Conservation (phyloP, 139 green algal species). For the Trebouxia sp. region DNA sequence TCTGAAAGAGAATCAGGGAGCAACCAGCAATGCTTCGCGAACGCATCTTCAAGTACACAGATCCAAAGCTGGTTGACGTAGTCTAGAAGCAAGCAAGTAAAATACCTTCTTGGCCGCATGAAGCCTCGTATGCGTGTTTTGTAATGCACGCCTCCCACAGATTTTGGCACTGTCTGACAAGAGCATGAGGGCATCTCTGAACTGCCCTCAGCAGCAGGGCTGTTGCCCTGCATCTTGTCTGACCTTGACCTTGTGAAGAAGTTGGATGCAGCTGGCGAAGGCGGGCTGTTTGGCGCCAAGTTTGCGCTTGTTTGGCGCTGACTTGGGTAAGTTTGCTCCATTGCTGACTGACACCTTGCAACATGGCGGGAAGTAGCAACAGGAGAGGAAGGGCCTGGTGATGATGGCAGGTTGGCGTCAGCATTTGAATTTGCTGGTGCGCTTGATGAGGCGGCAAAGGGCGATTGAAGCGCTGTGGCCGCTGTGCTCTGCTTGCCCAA, state of each 20-base stretch:
- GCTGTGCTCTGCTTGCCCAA: background rate
- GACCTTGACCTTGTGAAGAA: no score
- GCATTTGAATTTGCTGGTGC: background rate
- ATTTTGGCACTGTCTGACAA: background rate
- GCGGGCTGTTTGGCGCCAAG: background rate
- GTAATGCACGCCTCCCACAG: conserved; percentile 45
- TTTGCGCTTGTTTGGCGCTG: background rate
- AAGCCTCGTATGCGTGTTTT: conserved; percentile 48
- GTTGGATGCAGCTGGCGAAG: background rate
- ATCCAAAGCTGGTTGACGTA: background rate
- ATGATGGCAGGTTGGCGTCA: background rate
- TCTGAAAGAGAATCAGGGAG: background rate
- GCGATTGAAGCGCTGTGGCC: background rate
- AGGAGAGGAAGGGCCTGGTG: background rate
- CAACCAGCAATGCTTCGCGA: background rate
- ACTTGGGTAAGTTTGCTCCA: background rate
- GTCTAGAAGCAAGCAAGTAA: background rate
- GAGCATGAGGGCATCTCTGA: background rate
- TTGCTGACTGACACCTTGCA: background rate
- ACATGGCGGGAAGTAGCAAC: background rate
- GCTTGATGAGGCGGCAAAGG: background rate
- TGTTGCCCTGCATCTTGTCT: background rate
- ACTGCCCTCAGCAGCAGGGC: background rate
- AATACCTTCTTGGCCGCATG: conserved; percentile 52
- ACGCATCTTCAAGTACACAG: background rate